phyloP scores from a whole-genome alignment of 768 basidiomycete species.

The Mrakia gelida region DNA sequence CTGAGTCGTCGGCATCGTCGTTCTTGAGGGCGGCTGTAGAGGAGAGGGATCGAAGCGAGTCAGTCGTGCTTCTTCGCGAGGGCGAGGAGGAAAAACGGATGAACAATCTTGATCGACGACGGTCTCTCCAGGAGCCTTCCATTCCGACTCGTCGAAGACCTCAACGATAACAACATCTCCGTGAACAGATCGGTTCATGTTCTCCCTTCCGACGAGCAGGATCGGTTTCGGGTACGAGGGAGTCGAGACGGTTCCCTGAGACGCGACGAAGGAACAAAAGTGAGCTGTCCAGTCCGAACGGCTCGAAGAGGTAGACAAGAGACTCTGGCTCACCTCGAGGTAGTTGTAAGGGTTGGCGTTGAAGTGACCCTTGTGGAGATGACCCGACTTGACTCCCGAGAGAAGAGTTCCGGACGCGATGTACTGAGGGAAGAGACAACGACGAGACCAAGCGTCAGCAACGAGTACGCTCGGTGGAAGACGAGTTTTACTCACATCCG shows the following conservation, averaged over 20 bases:
- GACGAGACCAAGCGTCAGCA: background rate
- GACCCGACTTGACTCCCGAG: constrained; percentile 78
- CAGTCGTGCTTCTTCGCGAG: background rate
- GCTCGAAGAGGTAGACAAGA: background rate
- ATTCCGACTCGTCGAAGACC: constrained; percentile 77
- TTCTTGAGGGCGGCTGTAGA: constrained; percentile 68
- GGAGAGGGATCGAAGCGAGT: background rate
- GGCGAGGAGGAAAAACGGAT: constrained; percentile 35
- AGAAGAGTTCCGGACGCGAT: constrained; percentile 63
- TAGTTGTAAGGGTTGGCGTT: constrained; percentile 95
- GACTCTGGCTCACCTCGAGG: constrained; percentile 60
- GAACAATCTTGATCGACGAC: constrained; percentile 88
- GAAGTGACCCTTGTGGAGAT: constrained; percentile 87
- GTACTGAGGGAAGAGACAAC: constrained; percentile 55
- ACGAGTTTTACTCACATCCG: constrained; percentile 54
- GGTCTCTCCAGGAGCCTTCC: constrained; percentile 87
- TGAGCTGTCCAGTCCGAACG: background rate
- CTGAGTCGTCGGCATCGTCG: constrained; percentile 58
- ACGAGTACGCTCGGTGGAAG: background rate
- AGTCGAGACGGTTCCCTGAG: constrained; percentile 72
- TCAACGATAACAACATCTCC: constrained; percentile 91
- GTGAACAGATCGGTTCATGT: constrained; percentile 92
- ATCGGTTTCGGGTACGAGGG: constrained; percentile 70
- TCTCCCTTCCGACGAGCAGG: constrained; percentile 77
- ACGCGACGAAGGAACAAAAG: background rate